Conservation (phyloP, 2,329 filamentous ascomycete genomes). For the Fusarium sp. region DNA sequence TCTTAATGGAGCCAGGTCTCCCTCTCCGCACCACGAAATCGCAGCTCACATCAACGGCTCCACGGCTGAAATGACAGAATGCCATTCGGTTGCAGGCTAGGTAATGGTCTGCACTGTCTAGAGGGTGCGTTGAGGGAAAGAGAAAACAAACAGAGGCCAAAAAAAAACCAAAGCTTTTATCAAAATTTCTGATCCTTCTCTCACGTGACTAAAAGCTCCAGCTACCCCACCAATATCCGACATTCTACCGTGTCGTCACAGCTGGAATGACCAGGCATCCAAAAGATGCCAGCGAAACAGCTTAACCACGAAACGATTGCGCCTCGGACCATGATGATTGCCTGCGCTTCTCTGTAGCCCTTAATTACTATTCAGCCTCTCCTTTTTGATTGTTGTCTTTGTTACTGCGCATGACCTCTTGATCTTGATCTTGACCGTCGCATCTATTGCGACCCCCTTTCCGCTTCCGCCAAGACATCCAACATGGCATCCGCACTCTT, state of each 20-base stretch:
- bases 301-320: constrained; percentile 21
- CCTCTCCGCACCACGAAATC: constrained; percentile 69
- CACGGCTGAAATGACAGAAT: constrained; percentile 73
- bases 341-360: constrained; percentile 37
- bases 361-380: constrained; percentile 20
- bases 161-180: constrained; percentile 21
- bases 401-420: constrained; percentile 28
- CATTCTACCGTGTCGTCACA: constrained; percentile 38
- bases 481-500: constrained; percentile 93
- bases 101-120: constrained; percentile 88
- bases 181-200: neutral
- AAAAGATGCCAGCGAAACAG: constrained; percentile 43
- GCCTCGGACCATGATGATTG: constrained; percentile 39
- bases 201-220: constrained; percentile 31
- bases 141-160: neutral
- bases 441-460: constrained; percentile 44
- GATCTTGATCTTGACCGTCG: constrained; percentile 21
- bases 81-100: constrained; percentile 66
- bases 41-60: constrained; percentile 70
- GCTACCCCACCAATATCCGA: constrained; percentile 40
- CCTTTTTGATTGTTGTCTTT: neutral
- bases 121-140: constrained; percentile 73
- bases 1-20: constrained; percentile 65
- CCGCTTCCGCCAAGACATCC: constrained; percentile 26
- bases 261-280: constrained; percentile 31